Base-by-base conservation (phyloP, 225 moss, liverwort and hornwort species). In the Takakia lepidozioides region DNA sequence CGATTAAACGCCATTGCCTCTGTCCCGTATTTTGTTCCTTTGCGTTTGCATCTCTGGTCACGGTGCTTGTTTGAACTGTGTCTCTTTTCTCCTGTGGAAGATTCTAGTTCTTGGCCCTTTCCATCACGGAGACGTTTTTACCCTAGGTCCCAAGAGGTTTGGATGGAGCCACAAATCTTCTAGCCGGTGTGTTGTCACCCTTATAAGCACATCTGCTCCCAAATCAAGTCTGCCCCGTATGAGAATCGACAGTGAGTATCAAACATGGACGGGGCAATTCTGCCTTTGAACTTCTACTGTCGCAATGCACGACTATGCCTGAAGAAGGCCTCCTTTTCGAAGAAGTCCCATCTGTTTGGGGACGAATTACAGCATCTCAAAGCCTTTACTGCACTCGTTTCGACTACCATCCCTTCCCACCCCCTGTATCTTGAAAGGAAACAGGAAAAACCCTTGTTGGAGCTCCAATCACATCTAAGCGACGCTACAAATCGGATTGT, bases 201-300 rank as follows among this genome's bases (percentile, higher is more conserved):
- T n/a, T n/a, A n/a, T n/a, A n/a, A n/a, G n/a, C n/a, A n/a, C n/a
- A n/a, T n/a, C n/a, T n/a, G n/a, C n/a, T n/a, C n/a, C n/a, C n/a
- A n/a, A n/a, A n/a, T n/a, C n/a, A n/a, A n/a, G n/a, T n/a, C n/a
- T 32, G 32, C 32, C 1, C 1, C 11, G 32, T 11, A 32, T 32
- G 32, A 32, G 32, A 32, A 32, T 32, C 7, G 11, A 32, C 11
- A 32, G 32, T 32, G 11, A 11, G 64, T 56, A 74, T 66, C 64
- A 91, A 87, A 76, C 76, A 88, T 88, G 88, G 88, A 88, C 74
- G 86, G 86, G 60, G 78, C 83, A 48, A 76, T 86, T 67, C 67
- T 88, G 46, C 93, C 93, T 27, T 65, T 88, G 75, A 89, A 83
- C 43, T 93, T 93, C 62, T 93, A 88, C 81, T 81, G 84, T 63